Conservation (phyloP, 2,329 filamentous ascomycete species). For the Phyllosticta paracitricarpa region DNA sequence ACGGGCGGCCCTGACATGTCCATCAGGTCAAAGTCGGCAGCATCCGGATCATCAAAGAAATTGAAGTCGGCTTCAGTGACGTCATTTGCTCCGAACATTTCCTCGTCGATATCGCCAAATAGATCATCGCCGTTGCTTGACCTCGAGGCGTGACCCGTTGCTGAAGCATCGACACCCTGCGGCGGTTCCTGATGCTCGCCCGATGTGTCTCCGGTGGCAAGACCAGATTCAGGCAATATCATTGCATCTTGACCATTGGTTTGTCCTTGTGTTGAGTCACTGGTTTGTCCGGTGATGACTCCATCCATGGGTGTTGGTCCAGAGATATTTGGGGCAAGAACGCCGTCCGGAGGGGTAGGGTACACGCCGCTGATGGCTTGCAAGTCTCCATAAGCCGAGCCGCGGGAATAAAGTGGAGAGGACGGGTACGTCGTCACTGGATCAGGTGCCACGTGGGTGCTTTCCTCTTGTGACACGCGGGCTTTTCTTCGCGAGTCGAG, state of each 20-base stretch:
- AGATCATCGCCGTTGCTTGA: conserved; percentile 42
- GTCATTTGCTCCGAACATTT: conserved; percentile 62
- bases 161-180: background rate
- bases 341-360: conserved; percentile 31
- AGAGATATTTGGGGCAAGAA: conserved; percentile 21
- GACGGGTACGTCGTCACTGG: conserved; percentile 21
- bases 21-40: conserved; percentile 26
- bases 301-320: conserved; percentile 11
- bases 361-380: conserved; percentile 29
- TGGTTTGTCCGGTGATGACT: background rate
- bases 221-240: background rate
- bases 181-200: background rate
- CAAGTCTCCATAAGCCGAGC: conserved; percentile 25
- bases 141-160: background rate
- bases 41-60: conserved; percentile 62
- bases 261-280: background rate
- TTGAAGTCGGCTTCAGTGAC: conserved; percentile 78
- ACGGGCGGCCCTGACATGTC: conserved; percentile 16
- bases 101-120: conserved; percentile 56
- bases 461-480: conserved; percentile 37
- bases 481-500: conserved; percentile 32
- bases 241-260: background rate
- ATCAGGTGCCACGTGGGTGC: conserved; percentile 34
- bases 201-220: background rate
- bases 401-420: conserved; percentile 27